Conservation (phyloP, 805 yeast genomes). For the Saccharomycopsis schoenii region DNA sequence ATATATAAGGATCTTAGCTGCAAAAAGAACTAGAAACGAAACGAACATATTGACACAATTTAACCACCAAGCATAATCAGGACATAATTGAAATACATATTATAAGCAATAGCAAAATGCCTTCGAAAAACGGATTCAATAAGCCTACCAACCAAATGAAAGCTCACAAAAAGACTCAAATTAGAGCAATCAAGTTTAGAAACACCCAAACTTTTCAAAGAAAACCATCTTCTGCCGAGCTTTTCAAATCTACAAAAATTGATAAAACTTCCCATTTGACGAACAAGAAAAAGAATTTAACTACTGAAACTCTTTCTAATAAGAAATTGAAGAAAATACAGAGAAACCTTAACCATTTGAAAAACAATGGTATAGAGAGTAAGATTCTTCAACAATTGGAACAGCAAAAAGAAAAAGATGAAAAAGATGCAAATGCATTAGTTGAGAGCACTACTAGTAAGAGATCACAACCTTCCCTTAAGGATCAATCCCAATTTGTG, state of each 20-base stretch:
- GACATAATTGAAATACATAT: neutral
- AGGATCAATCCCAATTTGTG: constrained; percentile 27
- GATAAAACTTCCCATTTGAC: constrained; percentile 11
- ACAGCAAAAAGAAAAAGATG: constrained; percentile 27
- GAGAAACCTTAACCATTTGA: constrained; percentile 59
- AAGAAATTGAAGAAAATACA: constrained; percentile 72
- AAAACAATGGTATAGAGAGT: constrained; percentile 14
- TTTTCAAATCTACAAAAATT: constrained; percentile 10
- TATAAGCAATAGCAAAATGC: constrained; percentile 36
- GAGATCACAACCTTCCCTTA: constrained; percentile 19
- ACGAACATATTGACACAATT: too few species aligned
- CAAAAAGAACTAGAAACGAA: too few species aligned
- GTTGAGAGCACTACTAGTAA: neutral
- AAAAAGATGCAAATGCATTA: constrained; percentile 35
- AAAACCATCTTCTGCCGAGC: constrained; percentile 16
- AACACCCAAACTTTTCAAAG: constrained; percentile 11
- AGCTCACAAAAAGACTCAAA: constrained; percentile 5
- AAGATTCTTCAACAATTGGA: constrained; percentile 12
- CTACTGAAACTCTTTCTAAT: constrained; percentile 58
- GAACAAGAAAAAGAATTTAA: constrained; percentile 23
- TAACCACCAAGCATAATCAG: too few species aligned
- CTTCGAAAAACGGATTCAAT: constrained; percentile 73
- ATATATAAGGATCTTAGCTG: too few species aligned
- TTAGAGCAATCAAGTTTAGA: constrained; percentile 2
- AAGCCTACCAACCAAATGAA: constrained; percentile 52